phyloP scores from a whole-genome alignment of 768 basidiomycete genomes.

The Boletus reticulatus region DNA sequence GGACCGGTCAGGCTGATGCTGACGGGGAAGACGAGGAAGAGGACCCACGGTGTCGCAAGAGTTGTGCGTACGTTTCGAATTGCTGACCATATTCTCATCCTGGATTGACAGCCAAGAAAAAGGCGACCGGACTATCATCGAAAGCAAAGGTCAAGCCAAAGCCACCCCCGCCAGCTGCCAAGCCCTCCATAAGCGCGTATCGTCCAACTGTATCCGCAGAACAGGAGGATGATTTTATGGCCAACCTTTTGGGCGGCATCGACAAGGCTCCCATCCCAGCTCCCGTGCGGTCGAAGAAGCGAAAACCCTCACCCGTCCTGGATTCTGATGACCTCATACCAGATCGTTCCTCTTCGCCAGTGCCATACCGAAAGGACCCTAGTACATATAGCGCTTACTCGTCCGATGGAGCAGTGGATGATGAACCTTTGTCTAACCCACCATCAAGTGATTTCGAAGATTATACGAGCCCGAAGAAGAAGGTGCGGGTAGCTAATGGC shows the following conservation, averaged over 20 bases:
- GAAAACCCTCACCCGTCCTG: slow-evolving; percentile 57
- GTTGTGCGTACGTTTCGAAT: slow-evolving; percentile 31
- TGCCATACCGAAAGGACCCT: slow-evolving; percentile 33
- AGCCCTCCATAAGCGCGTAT: slow-evolving; percentile 76
- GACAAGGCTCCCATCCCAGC: slow-evolving; percentile 47
- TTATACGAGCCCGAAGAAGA: slow-evolving; percentile 70
- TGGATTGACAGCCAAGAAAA: slow-evolving; percentile 30
- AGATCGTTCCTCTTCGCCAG: slow-evolving; percentile 39
- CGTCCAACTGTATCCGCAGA: slow-evolving; percentile 70
- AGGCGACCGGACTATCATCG: slow-evolving; percentile 6
- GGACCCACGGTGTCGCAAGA: slow-evolving; percentile 35
- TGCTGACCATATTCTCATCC: background rate
- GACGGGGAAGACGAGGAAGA: slow-evolving; percentile 51
- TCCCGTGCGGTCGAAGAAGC: slow-evolving; percentile 50
- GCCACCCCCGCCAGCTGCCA: slow-evolving; percentile 46
- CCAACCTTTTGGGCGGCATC: slow-evolving; percentile 69
- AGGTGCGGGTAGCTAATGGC: slow-evolving; percentile 42
- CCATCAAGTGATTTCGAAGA: slow-evolving; percentile 58
- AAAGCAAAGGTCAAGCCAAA: slow-evolving; percentile 45
- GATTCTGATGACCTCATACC: slow-evolving; percentile 33
- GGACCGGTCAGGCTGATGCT: slow-evolving; percentile 59
- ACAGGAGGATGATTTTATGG: slow-evolving; percentile 90
- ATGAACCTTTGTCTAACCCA: slow-evolving; percentile 17
- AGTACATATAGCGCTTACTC: slow-evolving; percentile 38
- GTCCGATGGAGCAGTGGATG: slow-evolving; percentile 30